Evolutionary conservation across 164 flowering plant species (phyloP).

Genomic region (Nymphaea thermarum): DNA sequence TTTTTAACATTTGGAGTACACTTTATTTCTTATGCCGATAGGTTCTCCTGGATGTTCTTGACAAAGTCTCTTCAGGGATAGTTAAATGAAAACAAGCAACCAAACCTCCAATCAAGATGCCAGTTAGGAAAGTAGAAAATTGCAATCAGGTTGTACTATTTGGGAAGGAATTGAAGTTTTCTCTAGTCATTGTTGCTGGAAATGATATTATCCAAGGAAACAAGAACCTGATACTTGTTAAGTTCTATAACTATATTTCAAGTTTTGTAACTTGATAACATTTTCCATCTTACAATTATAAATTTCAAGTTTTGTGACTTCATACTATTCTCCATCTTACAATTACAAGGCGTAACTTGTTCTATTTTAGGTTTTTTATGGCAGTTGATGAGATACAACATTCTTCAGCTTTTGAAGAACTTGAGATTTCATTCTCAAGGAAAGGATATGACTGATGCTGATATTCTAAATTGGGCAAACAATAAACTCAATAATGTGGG

Average conservation of each 20-base stretch:
- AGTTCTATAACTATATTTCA: background rate
- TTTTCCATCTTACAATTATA: no score
- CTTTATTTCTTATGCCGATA: constrained; percentile 38
- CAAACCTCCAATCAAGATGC: constrained; percentile 94
- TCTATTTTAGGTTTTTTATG: constrained; percentile 69
- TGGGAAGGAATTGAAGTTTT: constrained; percentile 68
- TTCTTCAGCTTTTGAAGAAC: constrained; percentile 82
- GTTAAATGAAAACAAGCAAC: constrained; percentile 90
- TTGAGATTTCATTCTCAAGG: constrained; percentile 64
- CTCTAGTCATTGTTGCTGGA: constrained; percentile 80
- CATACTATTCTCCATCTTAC: no score
- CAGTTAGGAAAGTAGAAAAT: constrained; percentile 90
- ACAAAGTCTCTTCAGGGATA: constrained; percentile 72
- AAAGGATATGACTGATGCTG: constrained; percentile 71
- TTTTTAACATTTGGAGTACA: no score
- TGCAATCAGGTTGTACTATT: constrained; percentile 81
- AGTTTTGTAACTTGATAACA: no score
- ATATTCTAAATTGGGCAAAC: constrained; percentile 81
- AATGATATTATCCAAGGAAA: constrained; percentile 90
- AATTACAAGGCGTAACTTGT: background rate
- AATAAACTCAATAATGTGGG: no score
- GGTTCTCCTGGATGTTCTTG: constrained; percentile 79
- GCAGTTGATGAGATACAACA: constrained; percentile 85
- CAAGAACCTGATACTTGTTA: constrained; percentile 89
- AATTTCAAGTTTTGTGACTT: no score